Conservation (phyloP, 441 rosid species). For the Metrosideros polymorpha region DNA sequence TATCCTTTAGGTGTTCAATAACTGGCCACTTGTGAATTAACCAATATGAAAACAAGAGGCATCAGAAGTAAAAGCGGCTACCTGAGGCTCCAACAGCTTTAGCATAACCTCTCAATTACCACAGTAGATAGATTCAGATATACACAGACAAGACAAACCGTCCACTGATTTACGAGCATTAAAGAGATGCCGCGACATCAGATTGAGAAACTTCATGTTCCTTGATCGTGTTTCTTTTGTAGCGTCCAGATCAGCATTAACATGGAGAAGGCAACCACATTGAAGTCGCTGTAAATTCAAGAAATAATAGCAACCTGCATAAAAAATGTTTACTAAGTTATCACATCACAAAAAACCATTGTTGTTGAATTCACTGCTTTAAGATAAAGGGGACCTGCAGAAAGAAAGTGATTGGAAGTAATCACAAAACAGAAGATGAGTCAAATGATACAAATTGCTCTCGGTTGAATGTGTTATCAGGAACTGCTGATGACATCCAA, state of each 20-base stretch:
- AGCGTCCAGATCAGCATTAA: neutral
- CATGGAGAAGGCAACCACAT: neutral
- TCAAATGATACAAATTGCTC: neutral
- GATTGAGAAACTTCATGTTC: neutral
- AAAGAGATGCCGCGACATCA: neutral
- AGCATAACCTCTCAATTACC: neutral
- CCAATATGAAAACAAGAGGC: neutral
- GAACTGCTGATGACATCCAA: neutral
- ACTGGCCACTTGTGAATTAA: neutral
- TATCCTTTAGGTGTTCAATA: neutral
- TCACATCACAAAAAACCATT: neutral
- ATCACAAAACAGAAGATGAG: neutral
- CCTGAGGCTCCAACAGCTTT: neutral
- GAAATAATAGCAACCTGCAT: neutral
- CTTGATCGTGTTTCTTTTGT: neutral
- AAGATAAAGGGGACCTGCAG: neutral
- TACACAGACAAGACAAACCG: neutral
- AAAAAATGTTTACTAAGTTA: neutral
- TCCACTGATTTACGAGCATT: neutral
- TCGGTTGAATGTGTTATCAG: neutral
- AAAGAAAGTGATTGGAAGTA: neutral
- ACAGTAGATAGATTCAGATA: neutral
- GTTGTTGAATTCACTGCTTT: neutral
- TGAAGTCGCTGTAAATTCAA: neutral
- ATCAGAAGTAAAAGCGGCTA: neutral